A percentile compares a stretch with the other conserved stretches of the same genome.
phyloP scores from a whole-genome alignment of 345 rosid species.

The Odontarrhena argentea region DNA sequence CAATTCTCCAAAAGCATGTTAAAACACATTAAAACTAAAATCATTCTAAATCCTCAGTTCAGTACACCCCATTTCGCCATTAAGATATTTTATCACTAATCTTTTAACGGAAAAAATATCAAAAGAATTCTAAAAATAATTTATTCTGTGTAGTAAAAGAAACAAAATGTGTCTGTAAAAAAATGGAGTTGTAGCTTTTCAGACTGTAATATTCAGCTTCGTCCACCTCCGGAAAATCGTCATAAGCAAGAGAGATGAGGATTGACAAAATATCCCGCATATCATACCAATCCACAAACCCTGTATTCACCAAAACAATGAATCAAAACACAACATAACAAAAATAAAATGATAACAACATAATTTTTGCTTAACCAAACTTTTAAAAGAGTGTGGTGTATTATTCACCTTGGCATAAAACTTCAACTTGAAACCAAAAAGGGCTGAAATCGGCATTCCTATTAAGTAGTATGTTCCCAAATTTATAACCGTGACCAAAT shows the following conservation, averaged over 20 bases:
- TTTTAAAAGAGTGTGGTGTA: background rate
- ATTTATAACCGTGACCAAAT: conserved; percentile 54
- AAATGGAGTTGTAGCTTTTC: background rate
- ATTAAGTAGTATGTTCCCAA: conserved; percentile 54
- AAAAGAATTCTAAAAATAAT: too few species aligned
- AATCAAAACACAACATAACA: conserved; percentile 6
- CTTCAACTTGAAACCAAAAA: conserved; percentile 60
- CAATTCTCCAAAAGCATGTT: too few species aligned
- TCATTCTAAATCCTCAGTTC: too few species aligned
- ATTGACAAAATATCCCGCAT: conserved; percentile 58
- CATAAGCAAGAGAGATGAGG: conserved; percentile 49
- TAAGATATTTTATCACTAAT: too few species aligned
- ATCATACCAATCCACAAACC: conserved; percentile 85
- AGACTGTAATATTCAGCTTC: conserved; percentile 25
- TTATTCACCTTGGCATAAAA: conserved; percentile 52
- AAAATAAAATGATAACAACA: background rate
- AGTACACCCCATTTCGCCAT: too few species aligned
- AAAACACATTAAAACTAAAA: too few species aligned
- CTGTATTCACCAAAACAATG: conserved; percentile 39
- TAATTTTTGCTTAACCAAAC: background rate
- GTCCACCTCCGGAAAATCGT: conserved; percentile 55
- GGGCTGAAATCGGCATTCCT: conserved; percentile 52
- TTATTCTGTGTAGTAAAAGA: too few species aligned
- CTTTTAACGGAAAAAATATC: too few species aligned
- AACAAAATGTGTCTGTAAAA: background rate